Percentiles rank a stretch among this genome's conserved stretches.
phyloP scores from a whole-genome alignment of 2,329 filamentous ascomycete genomes.

The Beauveria sp. region DNA sequence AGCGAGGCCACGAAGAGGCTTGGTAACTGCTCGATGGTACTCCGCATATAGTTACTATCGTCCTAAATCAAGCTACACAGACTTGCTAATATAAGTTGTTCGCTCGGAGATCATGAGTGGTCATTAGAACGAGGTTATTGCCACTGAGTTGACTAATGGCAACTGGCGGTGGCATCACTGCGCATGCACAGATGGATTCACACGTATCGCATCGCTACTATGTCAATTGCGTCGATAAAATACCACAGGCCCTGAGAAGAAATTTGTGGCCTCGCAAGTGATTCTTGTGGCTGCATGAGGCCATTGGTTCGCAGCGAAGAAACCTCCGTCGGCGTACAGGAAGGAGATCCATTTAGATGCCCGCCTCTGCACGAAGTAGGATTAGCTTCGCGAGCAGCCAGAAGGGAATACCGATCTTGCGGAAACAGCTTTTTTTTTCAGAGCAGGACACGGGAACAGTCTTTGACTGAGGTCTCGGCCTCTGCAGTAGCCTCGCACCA shows the following conservation, averaged over 20 bases:
- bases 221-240: neutral
- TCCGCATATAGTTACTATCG: neutral
- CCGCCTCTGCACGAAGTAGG: neutral
- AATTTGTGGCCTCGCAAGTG: neutral
- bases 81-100: too few relatives aligned
- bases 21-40: neutral
- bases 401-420: neutral
- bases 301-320: neutral
- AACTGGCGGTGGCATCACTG: neutral
- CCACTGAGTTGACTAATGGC: neutral
- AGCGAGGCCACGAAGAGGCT: neutral
- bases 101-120: too few relatives aligned
- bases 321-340: neutral
- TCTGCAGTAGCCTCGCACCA: constrained; percentile 5
- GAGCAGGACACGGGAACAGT: neutral
- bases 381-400: neutral
- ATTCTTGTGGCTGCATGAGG: constrained; percentile 2
- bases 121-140: too few relatives aligned
- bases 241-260: neutral
- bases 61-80: too few relatives aligned
- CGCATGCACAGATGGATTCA: neutral
- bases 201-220: neutral
- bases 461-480: constrained; percentile 9
- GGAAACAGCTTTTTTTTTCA: neutral
- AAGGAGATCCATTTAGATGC: constrained; percentile 5